Evolutionary conservation across 805 yeast genomes (phyloP), one percentile per base, ranked within the genome.

Genomic region (Myxozyma mucilagina): DNA sequence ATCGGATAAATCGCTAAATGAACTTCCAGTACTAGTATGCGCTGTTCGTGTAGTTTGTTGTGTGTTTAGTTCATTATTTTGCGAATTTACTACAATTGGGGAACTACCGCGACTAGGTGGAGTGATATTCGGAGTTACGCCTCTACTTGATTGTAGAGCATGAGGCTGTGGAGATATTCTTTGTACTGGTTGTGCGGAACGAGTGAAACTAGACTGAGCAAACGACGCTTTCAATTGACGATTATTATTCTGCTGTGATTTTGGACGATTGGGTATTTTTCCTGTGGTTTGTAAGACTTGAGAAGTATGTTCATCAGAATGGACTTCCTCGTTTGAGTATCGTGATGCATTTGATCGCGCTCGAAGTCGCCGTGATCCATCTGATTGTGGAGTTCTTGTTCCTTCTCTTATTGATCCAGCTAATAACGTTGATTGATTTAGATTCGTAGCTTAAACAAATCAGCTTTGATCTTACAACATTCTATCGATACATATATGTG

Each of bases 1-100:
- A 24, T 72, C 73, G 11, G 65, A 61, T 5, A 61, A 36, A 47
- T 61, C 65, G 39, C 62, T 57, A 38, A 61, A 58, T 44, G 65
- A 61, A 36, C 65, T 61, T 3, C 65, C 62, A 4, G 56, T 61
- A 38, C 62, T 58, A 34, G 44, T 52, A 18, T 57, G 60, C 35
- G 56, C 47, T 11, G 14, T 43, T n/a, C 32, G 24, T 7, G 13
- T 48, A 8, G 32, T 39, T 32, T 49, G 56, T 31, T 36, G 18
- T 31, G 45, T 5, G 3, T 13, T 38, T 13, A n/a, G 11, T n/a
- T 41, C 45, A 14, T 16, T 31, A 8, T 24, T 32, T 16, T 32
- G 16, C 13, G 34, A 29, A 9, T 13, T 31, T 9, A 31, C 43
- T 42, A 36, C 53, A 3, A 35, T 13, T 13, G 53, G 53, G 4